Evolutionary conservation across 2,329 filamentous ascomycete genomes (phyloP), one percentile per base, ranked within the genome.

Genomic region (Colletotrichum sp.): DNA sequence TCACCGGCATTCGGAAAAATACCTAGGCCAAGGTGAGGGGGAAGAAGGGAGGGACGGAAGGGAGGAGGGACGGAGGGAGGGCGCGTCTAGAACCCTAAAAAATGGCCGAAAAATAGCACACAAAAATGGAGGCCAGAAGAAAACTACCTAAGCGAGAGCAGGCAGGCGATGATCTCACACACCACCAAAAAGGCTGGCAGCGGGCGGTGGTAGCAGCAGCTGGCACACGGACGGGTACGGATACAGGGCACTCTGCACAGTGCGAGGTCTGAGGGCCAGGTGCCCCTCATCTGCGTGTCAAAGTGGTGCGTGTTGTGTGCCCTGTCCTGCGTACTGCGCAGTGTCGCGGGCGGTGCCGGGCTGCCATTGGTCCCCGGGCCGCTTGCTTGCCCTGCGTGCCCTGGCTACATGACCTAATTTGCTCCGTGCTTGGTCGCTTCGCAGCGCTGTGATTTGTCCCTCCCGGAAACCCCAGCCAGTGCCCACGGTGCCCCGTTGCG

Each of bases 71-170:
- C 24, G 24, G 29, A 47, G 21, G n/a, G 38, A 57, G 34, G 43
- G 16, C 63, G 72, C 72, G 72, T 66, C 72, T 72, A 9, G 72
- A 74, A 72, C 72, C 72, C 72, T 74, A 74, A 74, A 63, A 64
- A 61, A 24, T 27, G 51, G 43, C 62, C 15, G 57, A 27, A 58
- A 67, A 68, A 70, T 57, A 70, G 54, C 69, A 74, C 70, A 71
- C 71, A 73, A 73, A 71, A 73, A 54, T 66, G 36, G 70, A 70
- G 54, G 70, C 33, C 34, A 27, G 70, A 58, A 69, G 59, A 12
- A 73, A 72, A 66, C 71, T 27, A 27, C 61, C 51, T 73, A 74
- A 74, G 72, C 72, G 72, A 74, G 69, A 55, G 47, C 55, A 33
- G 31, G 38, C 31, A 59, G 38, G 16, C 68, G 67, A 73, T 66